Conservation (phyloP, 106 monocot genomes). For the Allium cepa region DNA sequence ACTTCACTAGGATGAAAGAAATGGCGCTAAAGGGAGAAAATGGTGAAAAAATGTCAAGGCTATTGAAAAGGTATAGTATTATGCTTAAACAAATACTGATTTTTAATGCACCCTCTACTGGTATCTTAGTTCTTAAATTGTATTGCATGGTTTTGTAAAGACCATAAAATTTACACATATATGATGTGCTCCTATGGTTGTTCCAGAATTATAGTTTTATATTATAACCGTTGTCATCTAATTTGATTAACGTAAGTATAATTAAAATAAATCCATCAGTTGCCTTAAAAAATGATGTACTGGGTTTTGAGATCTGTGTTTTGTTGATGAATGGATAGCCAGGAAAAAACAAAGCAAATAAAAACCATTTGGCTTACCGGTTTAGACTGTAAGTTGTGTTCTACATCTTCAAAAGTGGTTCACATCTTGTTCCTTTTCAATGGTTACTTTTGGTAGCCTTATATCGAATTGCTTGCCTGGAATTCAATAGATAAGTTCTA, state of each 20-base stretch:
- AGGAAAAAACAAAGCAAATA: neutral
- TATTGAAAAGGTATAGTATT: slow-evolving; percentile 59
- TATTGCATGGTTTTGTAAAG: neutral
- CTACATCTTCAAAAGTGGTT: no score
- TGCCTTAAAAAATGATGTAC: neutral
- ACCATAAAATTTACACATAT: neutral
- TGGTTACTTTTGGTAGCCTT: no score
- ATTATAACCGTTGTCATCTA: neutral
- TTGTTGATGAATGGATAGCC: neutral
- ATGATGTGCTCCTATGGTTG: neutral
- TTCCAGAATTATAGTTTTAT: neutral
- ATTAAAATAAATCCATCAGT: neutral
- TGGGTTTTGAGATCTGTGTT: neutral
- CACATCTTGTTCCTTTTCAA: no score
- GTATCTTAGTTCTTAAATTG: neutral
- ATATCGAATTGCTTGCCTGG: no score
- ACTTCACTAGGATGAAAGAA: slow-evolving; percentile 81
- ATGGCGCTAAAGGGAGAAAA: slow-evolving; percentile 71
- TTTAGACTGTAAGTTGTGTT: no score
- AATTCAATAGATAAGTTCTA: no score
- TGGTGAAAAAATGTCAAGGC: slow-evolving; percentile 95
- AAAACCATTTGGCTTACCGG: neutral
- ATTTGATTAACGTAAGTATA: no score
- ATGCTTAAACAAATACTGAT: neutral
- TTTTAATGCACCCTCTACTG: neutral